Base-by-base conservation (phyloP, 306 rosid genomes). In the Quercus berberidifolia region DNA sequence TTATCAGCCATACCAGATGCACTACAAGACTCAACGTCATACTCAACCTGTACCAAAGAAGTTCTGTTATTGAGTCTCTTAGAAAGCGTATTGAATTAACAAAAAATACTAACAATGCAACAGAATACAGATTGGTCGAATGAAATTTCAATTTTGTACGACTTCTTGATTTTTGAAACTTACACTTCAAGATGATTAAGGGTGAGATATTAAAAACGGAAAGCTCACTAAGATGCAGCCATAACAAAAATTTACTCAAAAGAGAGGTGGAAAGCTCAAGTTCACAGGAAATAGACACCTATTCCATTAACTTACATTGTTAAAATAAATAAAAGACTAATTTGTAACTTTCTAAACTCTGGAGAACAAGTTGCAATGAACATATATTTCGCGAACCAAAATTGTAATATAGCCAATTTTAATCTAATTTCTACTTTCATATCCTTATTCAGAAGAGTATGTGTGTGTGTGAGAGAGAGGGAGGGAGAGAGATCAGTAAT, bases 11-110 rank as follows among this genome's bases (percentile, higher is more conserved):
- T 64, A 30, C 73, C 15, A 30, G n/a, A 8, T 14, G 55, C 30
- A 38, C 78, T 81, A 89, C 90, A 89, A 74, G 97, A 51, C 74
- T 81, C 80, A 65, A 92, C 90, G 0, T 78, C 46, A 73, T 94
- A 94, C 85, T 92, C 97, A 4, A 75, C 15, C 98, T 92, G 83
- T 55, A 67, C 82, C 60, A 67, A 55, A 77, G 46, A 26, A 78
- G 18, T 62, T n/a, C 17, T 62, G 17, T 14, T 15, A 67, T 19
- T 68, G 12, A n/a, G 2, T 77, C 76, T 52, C 13, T 21, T 78
- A 57, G 49, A 51, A 33, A 33, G 38, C 38, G 19, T 12, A 76
- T 14, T 2, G 4, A 75, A 14, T 30, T 59, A 13, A 23, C 13
- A 57, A 67, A 67, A 60, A 49, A 25, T 31, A 20, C 41, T 31